Evolutionary conservation across 495 filamentous ascomycete genomes (phyloP).

Genomic region (Aspergillus haitiensis): DNA sequence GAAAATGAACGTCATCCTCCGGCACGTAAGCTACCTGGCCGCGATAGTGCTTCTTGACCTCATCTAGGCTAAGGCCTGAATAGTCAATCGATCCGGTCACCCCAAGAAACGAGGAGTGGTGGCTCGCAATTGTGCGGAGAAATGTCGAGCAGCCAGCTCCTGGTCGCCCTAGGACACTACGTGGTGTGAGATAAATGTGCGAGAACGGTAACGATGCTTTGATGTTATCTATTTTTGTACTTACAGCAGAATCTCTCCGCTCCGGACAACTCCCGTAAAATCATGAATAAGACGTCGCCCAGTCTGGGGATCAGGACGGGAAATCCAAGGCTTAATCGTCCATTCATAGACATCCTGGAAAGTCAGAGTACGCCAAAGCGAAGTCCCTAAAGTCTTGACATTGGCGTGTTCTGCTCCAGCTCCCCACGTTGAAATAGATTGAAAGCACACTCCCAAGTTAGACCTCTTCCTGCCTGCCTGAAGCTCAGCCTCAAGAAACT

Average conservation of each 20-base stretch:
- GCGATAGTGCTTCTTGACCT: conserved; percentile 65
- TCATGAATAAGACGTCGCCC: conserved; percentile 46
- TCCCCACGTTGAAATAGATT: conserved; percentile 42
- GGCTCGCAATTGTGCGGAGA: conserved; percentile 78
- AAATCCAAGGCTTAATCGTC: conserved; percentile 39
- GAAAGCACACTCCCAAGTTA: conserved; percentile 40
- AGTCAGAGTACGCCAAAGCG: conserved; percentile 40
- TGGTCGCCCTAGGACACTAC: conserved; percentile 72
- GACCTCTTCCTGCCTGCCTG: conserved; percentile 35
- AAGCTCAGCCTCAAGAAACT: conserved; percentile 38
- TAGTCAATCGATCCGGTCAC: conserved; percentile 80
- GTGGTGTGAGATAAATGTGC: neutral
- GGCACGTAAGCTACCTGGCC: conserved; percentile 81
- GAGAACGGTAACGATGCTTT: neutral
- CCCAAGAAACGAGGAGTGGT: conserved; percentile 72
- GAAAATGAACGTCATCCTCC: conserved; percentile 80
- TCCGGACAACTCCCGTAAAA: conserved; percentile 67
- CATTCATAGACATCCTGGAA: conserved; percentile 42
- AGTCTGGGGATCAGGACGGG: conserved; percentile 30
- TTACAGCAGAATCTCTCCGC: conserved; percentile 72
- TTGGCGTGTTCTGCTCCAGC: conserved; percentile 32
- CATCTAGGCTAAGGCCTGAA: conserved; percentile 63
- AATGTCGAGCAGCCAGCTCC: conserved; percentile 89
- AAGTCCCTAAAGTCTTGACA: conserved; percentile 37
- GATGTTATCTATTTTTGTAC: conserved; percentile 12